Evolutionary conservation across 192 early-diverging fungal genomes (phyloP).

Genomic region (Linnemannia zychae): DNA sequence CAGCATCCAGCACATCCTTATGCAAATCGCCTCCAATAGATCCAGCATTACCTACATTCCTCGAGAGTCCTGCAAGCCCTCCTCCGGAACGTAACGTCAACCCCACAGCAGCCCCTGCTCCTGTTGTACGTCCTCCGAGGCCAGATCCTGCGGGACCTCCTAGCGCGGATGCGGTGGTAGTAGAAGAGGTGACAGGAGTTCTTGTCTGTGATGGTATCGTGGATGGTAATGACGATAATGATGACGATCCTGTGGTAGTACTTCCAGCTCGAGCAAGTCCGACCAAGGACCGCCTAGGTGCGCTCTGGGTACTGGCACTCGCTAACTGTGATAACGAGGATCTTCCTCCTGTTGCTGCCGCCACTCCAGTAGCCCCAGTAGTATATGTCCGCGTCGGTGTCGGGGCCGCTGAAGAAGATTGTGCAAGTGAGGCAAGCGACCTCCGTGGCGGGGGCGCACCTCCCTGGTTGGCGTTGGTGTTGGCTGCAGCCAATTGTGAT

Average conservation of each 20-base stretch:
- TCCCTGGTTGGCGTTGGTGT: background rate
- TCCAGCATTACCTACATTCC: background rate
- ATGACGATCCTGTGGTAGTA: background rate
- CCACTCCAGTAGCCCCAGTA: background rate
- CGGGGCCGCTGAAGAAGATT: background rate
- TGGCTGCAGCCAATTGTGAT: background rate
- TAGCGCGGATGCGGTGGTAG: background rate
- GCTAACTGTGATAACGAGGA: background rate
- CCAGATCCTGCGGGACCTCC: too few relatives aligned
- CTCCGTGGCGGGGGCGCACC: background rate
- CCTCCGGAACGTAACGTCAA: constrained; percentile 1
- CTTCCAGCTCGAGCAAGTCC: background rate
- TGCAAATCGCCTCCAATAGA: background rate
- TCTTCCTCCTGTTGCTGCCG: background rate
- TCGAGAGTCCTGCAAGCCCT: background rate
- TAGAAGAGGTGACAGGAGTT: background rate
- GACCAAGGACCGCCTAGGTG: background rate
- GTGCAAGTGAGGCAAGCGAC: background rate
- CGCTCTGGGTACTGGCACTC: background rate
- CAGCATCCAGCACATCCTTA: background rate
- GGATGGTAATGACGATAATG: background rate
- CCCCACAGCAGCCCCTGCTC: background rate
- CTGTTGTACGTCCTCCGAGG: too few relatives aligned
- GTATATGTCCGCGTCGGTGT: background rate
- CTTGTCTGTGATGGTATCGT: background rate